phyloP scores from a whole-genome alignment of 208 protist genomes.

The Wallacemonas sp. region DNA sequence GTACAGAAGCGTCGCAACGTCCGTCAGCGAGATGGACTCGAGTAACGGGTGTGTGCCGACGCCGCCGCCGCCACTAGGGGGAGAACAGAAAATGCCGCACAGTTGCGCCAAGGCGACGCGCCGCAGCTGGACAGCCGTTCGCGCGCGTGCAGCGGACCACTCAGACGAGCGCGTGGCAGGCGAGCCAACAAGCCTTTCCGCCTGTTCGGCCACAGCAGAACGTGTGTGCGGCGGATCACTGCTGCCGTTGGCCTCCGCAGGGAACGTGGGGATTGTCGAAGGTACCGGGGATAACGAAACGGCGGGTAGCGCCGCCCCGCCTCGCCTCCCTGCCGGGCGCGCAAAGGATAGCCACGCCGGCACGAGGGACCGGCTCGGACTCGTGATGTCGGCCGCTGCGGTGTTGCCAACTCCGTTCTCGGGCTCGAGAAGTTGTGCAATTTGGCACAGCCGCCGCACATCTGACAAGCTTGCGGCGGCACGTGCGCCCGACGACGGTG shows the following conservation, averaged over 20 bases:
- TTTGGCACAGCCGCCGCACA: not conserved
- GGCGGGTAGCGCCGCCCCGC: no score
- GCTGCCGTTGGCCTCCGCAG: no score
- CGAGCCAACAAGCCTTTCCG: no score
- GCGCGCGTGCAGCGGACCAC: not conserved
- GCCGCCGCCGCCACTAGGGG: no score
- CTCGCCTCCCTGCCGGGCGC: no score
- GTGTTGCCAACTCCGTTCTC: not conserved
- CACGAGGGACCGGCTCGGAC: not conserved
- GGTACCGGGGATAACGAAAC: no score
- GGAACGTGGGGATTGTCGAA: no score
- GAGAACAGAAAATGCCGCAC: no score
- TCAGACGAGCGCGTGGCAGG: not conserved
- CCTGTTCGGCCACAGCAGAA: no score
- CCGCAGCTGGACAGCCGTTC: not conserved
- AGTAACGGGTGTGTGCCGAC: not conserved
- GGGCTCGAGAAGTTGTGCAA: not conserved
- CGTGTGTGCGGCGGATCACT: no score
- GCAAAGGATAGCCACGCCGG: not conserved
- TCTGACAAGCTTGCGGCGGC: not conserved
- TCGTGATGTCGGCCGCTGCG: not conserved
- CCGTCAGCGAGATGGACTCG: not conserved
- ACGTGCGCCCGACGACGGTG: not conserved
- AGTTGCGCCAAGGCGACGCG: not conserved
- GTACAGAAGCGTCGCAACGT: not conserved